Evolutionary conservation across 352 stramenopile species (phyloP).

Genomic region (Phytophthora tubulina): DNA sequence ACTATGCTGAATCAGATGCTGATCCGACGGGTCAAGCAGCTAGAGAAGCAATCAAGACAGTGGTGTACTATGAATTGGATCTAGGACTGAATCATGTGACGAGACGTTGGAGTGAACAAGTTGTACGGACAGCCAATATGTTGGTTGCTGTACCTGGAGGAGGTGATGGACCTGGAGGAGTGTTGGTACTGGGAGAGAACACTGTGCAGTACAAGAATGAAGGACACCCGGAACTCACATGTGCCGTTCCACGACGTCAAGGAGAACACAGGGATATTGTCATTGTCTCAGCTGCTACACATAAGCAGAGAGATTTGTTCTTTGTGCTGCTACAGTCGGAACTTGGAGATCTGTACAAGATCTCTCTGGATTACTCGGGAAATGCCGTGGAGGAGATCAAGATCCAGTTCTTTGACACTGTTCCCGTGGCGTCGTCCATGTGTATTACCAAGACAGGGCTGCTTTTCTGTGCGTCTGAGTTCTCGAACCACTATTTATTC

Average conservation of each 20-base stretch:
- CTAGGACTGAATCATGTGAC: conserved; percentile 99
- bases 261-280: conserved; percentile 89
- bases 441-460: conserved; percentile 98
- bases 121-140: conserved; percentile 93
- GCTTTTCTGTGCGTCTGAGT: conserved; percentile 97
- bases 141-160: conserved; percentile 92
- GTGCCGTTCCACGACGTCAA: conserved; percentile 79
- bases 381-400: conserved; percentile 88
- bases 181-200: conserved; percentile 97
- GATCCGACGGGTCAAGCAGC: conserved; percentile 78
- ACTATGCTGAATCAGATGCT: conserved; percentile 93
- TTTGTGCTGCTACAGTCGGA: conserved; percentile 99
- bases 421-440: conserved; percentile 94
- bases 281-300: conserved; percentile 93
- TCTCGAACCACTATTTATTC: conserved; percentile 98
- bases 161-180: conserved; percentile 90
- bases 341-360: conserved; percentile 99
- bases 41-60: conserved; percentile 90
- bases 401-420: conserved; percentile 97
- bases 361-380: conserved; percentile 92
- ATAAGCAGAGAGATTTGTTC: conserved; percentile 96
- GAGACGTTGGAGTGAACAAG: conserved; percentile 93
- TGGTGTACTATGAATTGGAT: conserved; percentile 99
- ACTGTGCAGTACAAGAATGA: conserved; percentile 98
- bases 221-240: conserved; percentile 83